Conservation (phyloP, 2,329 filamentous ascomycete species). For the Talaromyces islandicus region DNA sequence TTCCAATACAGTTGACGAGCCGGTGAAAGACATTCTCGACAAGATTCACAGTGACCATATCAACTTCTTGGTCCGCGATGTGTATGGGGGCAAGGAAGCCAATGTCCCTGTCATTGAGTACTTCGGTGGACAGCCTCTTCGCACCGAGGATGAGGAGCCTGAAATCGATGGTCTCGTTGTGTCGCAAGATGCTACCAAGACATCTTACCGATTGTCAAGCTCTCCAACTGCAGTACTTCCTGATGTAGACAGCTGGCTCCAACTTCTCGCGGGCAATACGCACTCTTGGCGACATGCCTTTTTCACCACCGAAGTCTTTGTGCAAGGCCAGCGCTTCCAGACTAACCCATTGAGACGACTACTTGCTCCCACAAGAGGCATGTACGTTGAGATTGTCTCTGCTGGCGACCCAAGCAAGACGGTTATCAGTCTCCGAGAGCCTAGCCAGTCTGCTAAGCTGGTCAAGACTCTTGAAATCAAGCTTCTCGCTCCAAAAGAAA, state of each 20-base stretch:
- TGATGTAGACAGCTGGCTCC: conserved; percentile 74
- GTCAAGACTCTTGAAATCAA: conserved; percentile 84
- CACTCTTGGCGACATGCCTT: conserved; percentile 94
- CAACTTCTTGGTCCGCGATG: conserved; percentile 66
- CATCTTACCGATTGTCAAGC: conserved; percentile 75
- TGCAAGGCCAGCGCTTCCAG: conserved; percentile 94
- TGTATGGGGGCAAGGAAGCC: conserved; percentile 68
- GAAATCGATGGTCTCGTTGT: conserved; percentile 84
- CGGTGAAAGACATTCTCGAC: conserved; percentile 89
- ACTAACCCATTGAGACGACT: conserved; percentile 93
- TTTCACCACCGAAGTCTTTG: conserved; percentile 86
- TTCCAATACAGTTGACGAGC: conserved; percentile 84
- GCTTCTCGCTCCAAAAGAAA: conserved; percentile 68
- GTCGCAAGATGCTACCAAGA: conserved; percentile 71
- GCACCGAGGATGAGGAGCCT: conserved; percentile 63
- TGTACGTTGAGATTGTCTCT: conserved; percentile 80
- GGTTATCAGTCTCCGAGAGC: conserved; percentile 79
- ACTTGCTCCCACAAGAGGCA: conserved; percentile 75
- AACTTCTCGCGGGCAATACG: conserved; percentile 75
- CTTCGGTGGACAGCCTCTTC: conserved; percentile 77
- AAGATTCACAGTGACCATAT: conserved; percentile 88
- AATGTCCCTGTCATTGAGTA: conserved; percentile 85
- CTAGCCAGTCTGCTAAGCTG: conserved; percentile 77
- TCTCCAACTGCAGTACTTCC: conserved; percentile 70
- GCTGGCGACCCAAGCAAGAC: conserved; percentile 80